A percentile compares a stretch with the other conserved stretches of the same genome.
Evolutionary conservation across 2,329 filamentous ascomycete genomes (phyloP).

Genomic region (Penicillium digitatum): DNA sequence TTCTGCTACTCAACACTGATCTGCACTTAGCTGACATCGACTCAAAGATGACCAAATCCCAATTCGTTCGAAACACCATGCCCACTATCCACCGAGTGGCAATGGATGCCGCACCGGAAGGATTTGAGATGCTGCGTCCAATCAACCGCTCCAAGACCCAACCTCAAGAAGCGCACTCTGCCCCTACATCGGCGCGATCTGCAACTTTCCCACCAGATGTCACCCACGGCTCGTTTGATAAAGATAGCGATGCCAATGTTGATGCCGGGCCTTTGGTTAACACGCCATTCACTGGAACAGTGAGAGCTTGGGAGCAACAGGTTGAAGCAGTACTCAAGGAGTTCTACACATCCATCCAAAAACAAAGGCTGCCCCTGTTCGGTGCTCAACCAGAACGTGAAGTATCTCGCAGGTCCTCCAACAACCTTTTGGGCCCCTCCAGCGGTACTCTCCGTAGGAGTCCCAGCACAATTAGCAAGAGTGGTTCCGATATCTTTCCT

Average conservation of each 20-base stretch:
- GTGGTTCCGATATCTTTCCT: conserved; percentile 71
- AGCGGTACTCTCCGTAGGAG: conserved; percentile 71
- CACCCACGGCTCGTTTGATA: conserved; percentile 13
- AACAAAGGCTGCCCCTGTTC: conserved; percentile 80
- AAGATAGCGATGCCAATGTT: conserved; percentile 27
- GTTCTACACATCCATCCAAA: conserved; percentile 85
- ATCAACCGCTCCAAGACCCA: conserved; percentile 36
- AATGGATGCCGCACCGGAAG: conserved; percentile 65
- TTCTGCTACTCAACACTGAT: conserved; percentile 93
- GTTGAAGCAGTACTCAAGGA: conserved; percentile 87
- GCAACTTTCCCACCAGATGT: conserved; percentile 18
- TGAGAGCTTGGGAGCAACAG: conserved; percentile 81
- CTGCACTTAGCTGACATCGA: conserved; percentile 93
- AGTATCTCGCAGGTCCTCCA: conserved; percentile 42
- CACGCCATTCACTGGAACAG: conserved; percentile 66
- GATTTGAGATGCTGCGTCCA: conserved; percentile 56
- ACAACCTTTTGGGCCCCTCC: conserved; percentile 66
- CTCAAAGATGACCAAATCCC: conserved; percentile 88
- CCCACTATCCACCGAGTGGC: conserved; percentile 77
- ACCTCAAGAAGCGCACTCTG: conserved; percentile 30
- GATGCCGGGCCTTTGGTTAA: conserved; percentile 68
- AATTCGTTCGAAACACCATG: conserved; percentile 96
- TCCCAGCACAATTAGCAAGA: conserved; percentile 88
- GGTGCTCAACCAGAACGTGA: conserved; percentile 56
- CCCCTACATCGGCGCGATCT: conserved; percentile 21